Evolutionary conservation across 1,284 basidiomycete genomes (phyloP).

Genomic region (Naganishia sp.): DNA sequence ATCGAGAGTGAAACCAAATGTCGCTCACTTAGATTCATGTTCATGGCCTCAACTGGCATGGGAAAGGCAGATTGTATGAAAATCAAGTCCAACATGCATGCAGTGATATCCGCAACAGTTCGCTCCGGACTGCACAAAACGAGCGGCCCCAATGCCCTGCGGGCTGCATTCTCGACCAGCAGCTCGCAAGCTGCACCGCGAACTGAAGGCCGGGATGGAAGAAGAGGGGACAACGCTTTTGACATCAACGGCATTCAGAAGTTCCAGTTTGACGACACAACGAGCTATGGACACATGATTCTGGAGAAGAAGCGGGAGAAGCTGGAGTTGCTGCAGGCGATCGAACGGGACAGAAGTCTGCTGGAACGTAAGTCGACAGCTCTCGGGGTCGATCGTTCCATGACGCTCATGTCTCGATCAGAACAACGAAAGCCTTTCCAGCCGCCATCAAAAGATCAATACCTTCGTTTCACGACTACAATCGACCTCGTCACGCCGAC

Average conservation of each 20-base stretch:
- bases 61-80: not conserved
- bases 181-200: constrained; percentile 15
- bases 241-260: constrained; percentile 49
- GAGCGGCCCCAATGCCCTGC: not conserved
- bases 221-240: constrained; percentile 39
- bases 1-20: constrained; percentile 16
- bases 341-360: constrained; percentile 78
- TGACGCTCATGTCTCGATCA: constrained; percentile 44
- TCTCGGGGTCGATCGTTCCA: not conserved
- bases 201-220: constrained; percentile 18
- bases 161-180: constrained; percentile 9
- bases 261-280: constrained; percentile 62
- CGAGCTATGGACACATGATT: constrained; percentile 66
- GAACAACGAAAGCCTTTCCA: constrained; percentile 74
- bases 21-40: not conserved
- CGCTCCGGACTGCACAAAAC: not conserved
- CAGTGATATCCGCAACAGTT: not conserved
- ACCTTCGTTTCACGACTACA: constrained; percentile 70
- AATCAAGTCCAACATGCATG: not conserved
- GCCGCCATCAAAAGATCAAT: constrained; percentile 61
- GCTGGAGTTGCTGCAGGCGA: constrained; percentile 72
- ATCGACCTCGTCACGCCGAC: constrained; percentile 63
- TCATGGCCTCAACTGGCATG: not conserved
- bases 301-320: constrained; percentile 69
- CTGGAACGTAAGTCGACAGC: constrained; percentile 66